Evolutionary conservation across 208 protist species (phyloP), one percentile per base, ranked within the genome.

Genomic region (Wallacemonas rigidus): DNA sequence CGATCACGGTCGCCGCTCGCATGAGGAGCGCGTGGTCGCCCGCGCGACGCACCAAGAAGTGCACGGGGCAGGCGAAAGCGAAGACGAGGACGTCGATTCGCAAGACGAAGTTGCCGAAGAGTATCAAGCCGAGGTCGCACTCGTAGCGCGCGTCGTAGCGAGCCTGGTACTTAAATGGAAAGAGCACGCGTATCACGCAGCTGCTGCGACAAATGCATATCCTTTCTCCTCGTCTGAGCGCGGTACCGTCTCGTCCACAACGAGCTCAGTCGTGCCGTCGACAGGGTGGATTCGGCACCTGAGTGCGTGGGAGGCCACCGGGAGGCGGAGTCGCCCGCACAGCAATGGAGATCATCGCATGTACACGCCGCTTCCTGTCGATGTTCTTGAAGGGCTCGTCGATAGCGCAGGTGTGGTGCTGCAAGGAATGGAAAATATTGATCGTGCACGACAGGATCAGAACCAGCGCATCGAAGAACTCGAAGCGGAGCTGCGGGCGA

Each of bases 111-210:
- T 14, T 4, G 60, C 2, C 3, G 60, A 65, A 41, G 60, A 69
- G 47, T 36, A 62, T 39, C 47, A 55, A 6, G 72, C 61, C 6
- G 72, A 77, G 48, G 73, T 72, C 51, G n/a, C 70, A 7, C 65
- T 77, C 12, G 35, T 77, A 4, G 50, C 56, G 15, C 73, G 73
- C n/a, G 51, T 70, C 4, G 43, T 77, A 6, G 73, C 55, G 17
- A 72, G 64, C 6, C 51, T 77, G n/a, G 57, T 77, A 3, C 36
- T 72, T 11, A 60, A 63, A 15, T 65, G 60, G 60, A 50, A 51
- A 17, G 60, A 48, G 6, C 17, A 65, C 40, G 50, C 60, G 40
- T 0, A 38, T 11, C 38, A 6, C 35, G 6, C 56, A 8, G 35
- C 26, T 7, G 43, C 9, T 9, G 15, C 56, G 15, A 43, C 6